Base-by-base conservation (phyloP, 257 asterid genomes). In the Ajuga chamaepitys region DNA sequence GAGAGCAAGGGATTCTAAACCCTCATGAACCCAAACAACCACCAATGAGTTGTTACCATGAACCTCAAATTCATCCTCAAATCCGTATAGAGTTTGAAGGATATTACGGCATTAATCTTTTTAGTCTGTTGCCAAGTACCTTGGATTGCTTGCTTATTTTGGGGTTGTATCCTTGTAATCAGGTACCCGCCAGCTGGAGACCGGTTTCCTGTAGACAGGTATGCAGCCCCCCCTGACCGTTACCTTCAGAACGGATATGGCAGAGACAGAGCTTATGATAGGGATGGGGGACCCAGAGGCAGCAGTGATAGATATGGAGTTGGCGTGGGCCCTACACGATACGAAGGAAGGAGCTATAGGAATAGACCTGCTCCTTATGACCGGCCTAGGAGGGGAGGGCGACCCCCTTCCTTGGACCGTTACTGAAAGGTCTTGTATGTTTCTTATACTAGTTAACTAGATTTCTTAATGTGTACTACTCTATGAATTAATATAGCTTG, bases 341-440 rank as follows among this genome's bases (percentile, higher is more conserved):
- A 81, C 0, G 95, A 84, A 22, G 95, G 88, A 48, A 76, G 92
- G 74, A 81, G 73, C 74, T 68, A 78, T 56, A 60, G 91, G 60
- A 91, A 83, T 46, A 77, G 91, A 78, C 79, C 84, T 9, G 95
- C 79, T 22, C 95, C 96, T 4, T 88, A 88, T 45, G 96, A 88
- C 70, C 95, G 89, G 17, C 86, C 97, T 11, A 77, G 86, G 52
- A 77, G 90, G 70, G 90, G 87, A 53, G 91, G 86, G 16, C 84
- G 85, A 1, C 86, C 89, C 12, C 87, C 86, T 17, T 75, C 94
- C 26, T 58, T 89, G 53, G 94, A 81, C 21, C 95, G 87, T 24
- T 89, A 89, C 69, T 89, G 72, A 80, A 64, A 44, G 53, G 3
- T 17, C 52, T 2, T 48, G 4, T 30, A 30, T 8, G 37, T 30